Evolutionary conservation across 805 yeast species (phyloP).

Genomic region (Wickerhamomyces chambardii): DNA sequence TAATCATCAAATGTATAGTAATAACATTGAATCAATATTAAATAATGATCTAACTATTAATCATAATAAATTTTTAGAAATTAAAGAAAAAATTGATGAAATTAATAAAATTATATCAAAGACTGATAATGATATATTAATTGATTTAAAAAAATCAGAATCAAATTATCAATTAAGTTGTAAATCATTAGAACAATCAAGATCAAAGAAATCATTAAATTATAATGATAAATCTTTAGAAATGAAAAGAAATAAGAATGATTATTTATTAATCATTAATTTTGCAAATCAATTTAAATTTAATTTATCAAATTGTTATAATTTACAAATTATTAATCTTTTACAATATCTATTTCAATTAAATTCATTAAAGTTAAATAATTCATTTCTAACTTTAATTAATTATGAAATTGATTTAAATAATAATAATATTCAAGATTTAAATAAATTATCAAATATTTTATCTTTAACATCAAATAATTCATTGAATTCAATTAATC

Average conservation of each 20-base stretch:
- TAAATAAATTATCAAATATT: no score
- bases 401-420: slow-evolving; percentile 49
- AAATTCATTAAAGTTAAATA: slow-evolving; percentile 64
- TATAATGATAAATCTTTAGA: slow-evolving; percentile 56
- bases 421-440: slow-evolving; percentile 29
- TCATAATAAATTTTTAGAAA: slow-evolving; percentile 39
- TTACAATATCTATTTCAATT: slow-evolving; percentile 79
- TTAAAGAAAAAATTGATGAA: slow-evolving; percentile 45
- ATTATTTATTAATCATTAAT: slow-evolving; percentile 70
- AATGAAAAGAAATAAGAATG: slow-evolving; percentile 86
- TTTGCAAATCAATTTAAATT: slow-evolving; percentile 89
- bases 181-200: slow-evolving; percentile 67
- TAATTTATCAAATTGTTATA: slow-evolving; percentile 87
- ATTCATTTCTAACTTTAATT: slow-evolving; percentile 53
- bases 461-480: no score
- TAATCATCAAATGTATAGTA: slow-evolving; percentile 51
- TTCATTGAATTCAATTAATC: slow-evolving; percentile 48
- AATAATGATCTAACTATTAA: slow-evolving; percentile 52
- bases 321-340: slow-evolving; percentile 77
- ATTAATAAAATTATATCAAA: slow-evolving; percentile 44
- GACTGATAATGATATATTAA: slow-evolving; percentile 23
- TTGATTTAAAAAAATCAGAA: slow-evolving; percentile 34
- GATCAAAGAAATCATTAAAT: slow-evolving; percentile 63
- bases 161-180: slow-evolving; percentile 76
- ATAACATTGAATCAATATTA: slow-evolving; percentile 50